Evolutionary conservation across 495 filamentous ascomycete species (phyloP).

Genomic region (Neohortaea acidophila): DNA sequence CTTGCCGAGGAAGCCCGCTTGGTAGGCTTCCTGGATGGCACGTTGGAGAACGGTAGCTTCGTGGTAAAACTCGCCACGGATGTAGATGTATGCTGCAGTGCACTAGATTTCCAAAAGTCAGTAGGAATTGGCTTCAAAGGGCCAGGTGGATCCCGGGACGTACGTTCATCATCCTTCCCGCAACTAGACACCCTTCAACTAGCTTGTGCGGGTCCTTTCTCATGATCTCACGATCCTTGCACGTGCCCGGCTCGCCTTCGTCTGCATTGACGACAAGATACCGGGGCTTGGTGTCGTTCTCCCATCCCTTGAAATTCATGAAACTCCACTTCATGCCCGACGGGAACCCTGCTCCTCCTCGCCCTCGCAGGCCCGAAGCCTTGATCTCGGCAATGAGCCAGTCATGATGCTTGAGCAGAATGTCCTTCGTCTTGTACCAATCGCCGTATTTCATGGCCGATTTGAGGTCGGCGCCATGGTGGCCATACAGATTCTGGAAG

Average conservation of each 20-base stretch:
- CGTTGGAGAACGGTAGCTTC: constrained; percentile 87
- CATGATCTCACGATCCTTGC: constrained; percentile 99
- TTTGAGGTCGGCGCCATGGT: constrained; percentile 79
- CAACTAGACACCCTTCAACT: constrained; percentile 90
- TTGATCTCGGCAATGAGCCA: constrained; percentile 98
- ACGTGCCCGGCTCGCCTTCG: constrained; percentile 96
- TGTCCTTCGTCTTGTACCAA: constrained; percentile 99
- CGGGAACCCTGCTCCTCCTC: constrained; percentile 94
- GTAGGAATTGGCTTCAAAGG: too few species aligned
- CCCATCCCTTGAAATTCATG: constrained; percentile 99
- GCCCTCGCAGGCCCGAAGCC: constrained; percentile 82
- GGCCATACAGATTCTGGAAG: constrained; percentile 94
- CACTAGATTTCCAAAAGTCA: constrained; percentile 43
- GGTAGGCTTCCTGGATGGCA: constrained; percentile 94
- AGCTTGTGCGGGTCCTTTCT: constrained; percentile 99
- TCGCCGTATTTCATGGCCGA: constrained; percentile 96
- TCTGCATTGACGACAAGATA: constrained; percentile 97
- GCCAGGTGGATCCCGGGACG: too few species aligned
- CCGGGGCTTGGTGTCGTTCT: constrained; percentile 88
- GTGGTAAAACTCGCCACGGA: constrained; percentile 95
- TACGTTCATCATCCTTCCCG: constrained; percentile 37
- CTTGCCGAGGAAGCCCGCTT: constrained; percentile 85
- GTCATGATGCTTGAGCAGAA: constrained; percentile 87
- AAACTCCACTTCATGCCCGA: constrained; percentile 99
- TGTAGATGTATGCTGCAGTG: constrained; percentile 97